phyloP scores from a whole-genome alignment of 2,329 filamentous ascomycete species.

The Aspergillus novofumigatus region DNA sequence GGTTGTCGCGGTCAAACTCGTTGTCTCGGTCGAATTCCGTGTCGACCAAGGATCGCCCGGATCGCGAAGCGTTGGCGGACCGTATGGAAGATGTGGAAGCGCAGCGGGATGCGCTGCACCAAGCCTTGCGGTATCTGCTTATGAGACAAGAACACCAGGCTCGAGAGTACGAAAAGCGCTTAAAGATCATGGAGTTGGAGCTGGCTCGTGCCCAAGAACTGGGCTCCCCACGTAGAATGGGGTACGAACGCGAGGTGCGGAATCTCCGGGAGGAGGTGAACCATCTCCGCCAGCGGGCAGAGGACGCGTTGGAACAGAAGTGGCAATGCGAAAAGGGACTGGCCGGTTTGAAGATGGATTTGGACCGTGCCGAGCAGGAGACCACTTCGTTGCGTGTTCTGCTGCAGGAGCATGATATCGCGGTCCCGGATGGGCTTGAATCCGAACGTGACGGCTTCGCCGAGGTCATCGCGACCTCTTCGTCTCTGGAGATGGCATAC shows the following conservation, averaged over 20 bases:
- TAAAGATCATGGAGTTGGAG: conserved; percentile 71
- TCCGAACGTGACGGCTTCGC: conserved; percentile 41
- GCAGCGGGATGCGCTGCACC: conserved; percentile 88
- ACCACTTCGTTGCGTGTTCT: conserved; percentile 76
- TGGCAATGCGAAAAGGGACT: conserved; percentile 93
- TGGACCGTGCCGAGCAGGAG: conserved; percentile 92
- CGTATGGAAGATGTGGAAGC: conserved; percentile 88
- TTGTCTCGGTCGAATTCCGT: conserved; percentile 58
- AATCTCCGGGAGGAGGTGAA: conserved; percentile 80
- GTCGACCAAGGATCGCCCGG: conserved; percentile 53
- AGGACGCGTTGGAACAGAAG: conserved; percentile 92
- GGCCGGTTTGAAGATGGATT: conserved; percentile 86
- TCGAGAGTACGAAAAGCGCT: conserved; percentile 76
- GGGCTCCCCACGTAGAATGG: conserved; percentile 65
- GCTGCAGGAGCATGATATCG: conserved; percentile 77
- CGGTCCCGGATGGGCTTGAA: conserved; percentile 60
- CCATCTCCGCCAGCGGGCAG: conserved; percentile 75
- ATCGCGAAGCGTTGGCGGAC: conserved; percentile 68
- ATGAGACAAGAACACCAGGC: conserved; percentile 82
- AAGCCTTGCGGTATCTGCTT: conserved; percentile 77
- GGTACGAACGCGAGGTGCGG: conserved; percentile 79
- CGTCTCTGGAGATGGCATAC: conserved; percentile 70
- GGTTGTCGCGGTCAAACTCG: conserved; percentile 42
- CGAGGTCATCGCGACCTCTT: conserved; percentile 57
- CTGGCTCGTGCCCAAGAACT: conserved; percentile 65